Base-by-base conservation (phyloP, 1,284 basidiomycete genomes). In the Porogramme epimiltina region DNA sequence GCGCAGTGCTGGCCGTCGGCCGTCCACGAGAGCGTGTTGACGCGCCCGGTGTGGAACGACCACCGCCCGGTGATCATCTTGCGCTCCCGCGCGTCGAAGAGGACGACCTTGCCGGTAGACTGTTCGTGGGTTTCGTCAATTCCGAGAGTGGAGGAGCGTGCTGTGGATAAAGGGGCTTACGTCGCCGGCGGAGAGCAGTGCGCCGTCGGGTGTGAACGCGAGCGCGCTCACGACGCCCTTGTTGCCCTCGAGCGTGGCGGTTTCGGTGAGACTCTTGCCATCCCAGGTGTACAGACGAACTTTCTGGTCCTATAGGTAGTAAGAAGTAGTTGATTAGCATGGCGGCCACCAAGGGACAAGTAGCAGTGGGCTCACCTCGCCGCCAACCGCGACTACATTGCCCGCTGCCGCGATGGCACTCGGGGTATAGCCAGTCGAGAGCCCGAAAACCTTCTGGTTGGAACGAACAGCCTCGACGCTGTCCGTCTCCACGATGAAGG, bases 41-140 rank as follows among this genome's bases (percentile, higher is more conserved):
- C 82, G 19, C 93, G 85, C 1, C 84, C 92, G 3, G 86, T 81
- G 72, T 99, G 96, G 77, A 89, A 89, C 3, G 91, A 85, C 96
- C 96, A 98, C 48, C 85, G 84, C 4, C 81, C 76, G 26, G 89
- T 91, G 45, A 88, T 71, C 48, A 80, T 85, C 75, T 84, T 82
- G 60, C 81, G 79, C 62, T 85, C 79, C 43, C 77, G 73, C 10
- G 85, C 80, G 61, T 94, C 86, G 70, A 86, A 92, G 10, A 95
- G 76, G n/a, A 83, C 73, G 51, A 96, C 84, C 70, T 87, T 91
- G 39, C 93, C 93, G 39, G 76, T 81, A 3, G 87, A 85, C 86
- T 93, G 54, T 4, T 24, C 38, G 9, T 3, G n/a, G 38, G 15
- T 23, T 8, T 40, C 15, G 46, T 47, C 25, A 42, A 15, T 19